These are phyloP conservation scores for Fusarium palustre DNA, from an alignment of 2,329 filamentous ascomycete genomes.

Conservation along the genomic window DNA sequence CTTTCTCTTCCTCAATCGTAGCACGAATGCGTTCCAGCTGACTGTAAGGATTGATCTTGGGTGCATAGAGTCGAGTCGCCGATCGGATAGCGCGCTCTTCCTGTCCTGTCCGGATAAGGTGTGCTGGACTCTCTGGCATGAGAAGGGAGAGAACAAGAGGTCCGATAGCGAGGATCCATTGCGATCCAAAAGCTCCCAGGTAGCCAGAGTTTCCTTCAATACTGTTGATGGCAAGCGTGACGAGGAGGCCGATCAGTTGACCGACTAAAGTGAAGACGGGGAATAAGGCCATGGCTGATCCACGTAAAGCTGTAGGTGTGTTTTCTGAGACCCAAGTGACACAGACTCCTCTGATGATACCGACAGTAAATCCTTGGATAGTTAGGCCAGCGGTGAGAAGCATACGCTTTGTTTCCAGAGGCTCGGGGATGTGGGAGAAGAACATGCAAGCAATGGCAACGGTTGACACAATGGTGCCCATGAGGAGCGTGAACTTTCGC, in stretches of 20 bases:
- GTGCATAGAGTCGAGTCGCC: slow-evolving; percentile 37
- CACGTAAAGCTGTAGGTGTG: slow-evolving; percentile 44
- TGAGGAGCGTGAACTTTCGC: slow-evolving; percentile 41
- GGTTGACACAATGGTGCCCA: slow-evolving; percentile 44
- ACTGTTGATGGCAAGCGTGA: slow-evolving; percentile 42
- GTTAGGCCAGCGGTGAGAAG: slow-evolving; percentile 45
- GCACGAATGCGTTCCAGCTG: slow-evolving; percentile 37
- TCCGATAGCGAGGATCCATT: slow-evolving; percentile 39
- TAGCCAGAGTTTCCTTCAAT: slow-evolving; percentile 36
- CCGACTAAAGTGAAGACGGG: slow-evolving; percentile 46
- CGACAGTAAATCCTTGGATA: slow-evolving; percentile 46
- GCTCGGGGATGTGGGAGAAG: slow-evolving; percentile 40
- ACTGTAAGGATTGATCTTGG: slow-evolving; percentile 25
- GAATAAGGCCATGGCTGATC: slow-evolving; percentile 47
- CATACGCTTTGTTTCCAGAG: slow-evolving; percentile 30
- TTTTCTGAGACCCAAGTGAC: slow-evolving; percentile 56
- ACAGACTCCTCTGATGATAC: slow-evolving; percentile 43
- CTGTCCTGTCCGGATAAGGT: slow-evolving; percentile 36
- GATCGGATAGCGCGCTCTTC: slow-evolving; percentile 34
- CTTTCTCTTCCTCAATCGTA: slow-evolving; percentile 57
- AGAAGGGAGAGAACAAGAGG: slow-evolving; percentile 43
- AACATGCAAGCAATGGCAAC: slow-evolving; percentile 45
- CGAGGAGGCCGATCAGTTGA: slow-evolving; percentile 45
- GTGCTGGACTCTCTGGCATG: slow-evolving; percentile 47
- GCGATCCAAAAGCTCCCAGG: slow-evolving; percentile 44